Conservation (phyloP, 148 eudicot genomes). For the Rhododendron griersonianum region DNA sequence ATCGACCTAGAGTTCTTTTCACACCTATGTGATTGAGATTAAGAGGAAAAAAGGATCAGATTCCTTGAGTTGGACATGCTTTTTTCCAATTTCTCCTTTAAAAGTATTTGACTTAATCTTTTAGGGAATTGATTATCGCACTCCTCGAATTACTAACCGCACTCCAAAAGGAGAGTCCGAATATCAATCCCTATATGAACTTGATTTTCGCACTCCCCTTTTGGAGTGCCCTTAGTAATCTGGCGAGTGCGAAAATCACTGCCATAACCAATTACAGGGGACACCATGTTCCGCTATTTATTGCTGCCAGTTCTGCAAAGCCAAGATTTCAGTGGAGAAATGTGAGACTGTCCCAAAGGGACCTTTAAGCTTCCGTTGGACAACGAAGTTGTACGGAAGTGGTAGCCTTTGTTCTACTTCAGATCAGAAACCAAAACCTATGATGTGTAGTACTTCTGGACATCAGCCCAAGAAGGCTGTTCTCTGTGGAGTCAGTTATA, state of each 20-base stretch:
- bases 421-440: neutral
- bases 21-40: neutral
- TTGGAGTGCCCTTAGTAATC: too few relatives aligned
- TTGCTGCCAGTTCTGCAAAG: neutral
- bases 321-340: neutral
- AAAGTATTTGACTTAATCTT: neutral
- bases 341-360: neutral
- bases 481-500: conserved; percentile 71
- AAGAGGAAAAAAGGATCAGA: neutral
- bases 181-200: too few relatives aligned
- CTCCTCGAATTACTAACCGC: too few relatives aligned
- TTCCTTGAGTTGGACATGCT: neutral
- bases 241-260: too few relatives aligned
- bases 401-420: neutral
- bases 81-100: neutral
- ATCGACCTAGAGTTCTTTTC: neutral
- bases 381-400: neutral
- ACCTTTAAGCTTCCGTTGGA: neutral
- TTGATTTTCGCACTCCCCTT: too few relatives aligned
- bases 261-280: neutral
- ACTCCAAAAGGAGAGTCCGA: too few relatives aligned
- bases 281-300: neutral
- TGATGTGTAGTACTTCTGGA: neutral
- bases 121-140: too few relatives aligned
- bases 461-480: conserved; percentile 47